Percentiles rank a stretch among this genome's conserved stretches.
Conservation (phyloP, 148 eudicot genomes). For the Rhododendron kiyosumense region DNA sequence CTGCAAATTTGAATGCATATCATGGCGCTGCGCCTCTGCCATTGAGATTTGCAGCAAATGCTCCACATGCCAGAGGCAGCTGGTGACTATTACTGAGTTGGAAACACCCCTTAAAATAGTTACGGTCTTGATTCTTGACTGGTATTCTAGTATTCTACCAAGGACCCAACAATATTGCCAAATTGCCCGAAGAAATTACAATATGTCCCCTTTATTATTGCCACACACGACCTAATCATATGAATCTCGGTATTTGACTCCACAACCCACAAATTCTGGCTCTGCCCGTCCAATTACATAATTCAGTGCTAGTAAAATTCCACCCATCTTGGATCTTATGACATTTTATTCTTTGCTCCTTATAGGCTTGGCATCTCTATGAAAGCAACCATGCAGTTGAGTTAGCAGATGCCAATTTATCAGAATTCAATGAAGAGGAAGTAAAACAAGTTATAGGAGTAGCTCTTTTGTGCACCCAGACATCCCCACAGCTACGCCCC, state of each 20-base stretch:
- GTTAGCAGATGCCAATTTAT: constrained; percentile 49
- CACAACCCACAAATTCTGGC: not conserved
- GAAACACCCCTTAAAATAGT: too few relatives aligned
- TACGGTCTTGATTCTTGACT: too few relatives aligned
- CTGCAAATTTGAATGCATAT: not conserved
- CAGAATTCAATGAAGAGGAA: constrained; percentile 46
- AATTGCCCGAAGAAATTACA: too few relatives aligned
- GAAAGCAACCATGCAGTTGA: constrained; percentile 51
- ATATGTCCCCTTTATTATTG: not conserved
- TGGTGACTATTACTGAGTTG: too few relatives aligned
- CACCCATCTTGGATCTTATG: not conserved
- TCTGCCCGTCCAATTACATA: not conserved
- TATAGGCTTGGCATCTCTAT: constrained; percentile 73
- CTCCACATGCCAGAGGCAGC: not conserved
- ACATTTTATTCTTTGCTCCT: not conserved
- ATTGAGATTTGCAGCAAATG: not conserved
- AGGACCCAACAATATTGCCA: too few relatives aligned
- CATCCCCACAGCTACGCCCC: constrained; percentile 70
- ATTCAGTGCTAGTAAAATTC: not conserved
- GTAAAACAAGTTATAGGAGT: constrained; percentile 53
- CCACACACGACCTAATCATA: not conserved
- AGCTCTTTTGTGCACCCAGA: constrained; percentile 83
- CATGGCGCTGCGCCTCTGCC: not conserved
- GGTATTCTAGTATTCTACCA: too few relatives aligned
- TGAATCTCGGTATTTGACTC: not conserved